These are phyloP conservation scores for Agapanthus africanus DNA, from an alignment of 106 monocot species.

Conservation along the genomic window DNA sequence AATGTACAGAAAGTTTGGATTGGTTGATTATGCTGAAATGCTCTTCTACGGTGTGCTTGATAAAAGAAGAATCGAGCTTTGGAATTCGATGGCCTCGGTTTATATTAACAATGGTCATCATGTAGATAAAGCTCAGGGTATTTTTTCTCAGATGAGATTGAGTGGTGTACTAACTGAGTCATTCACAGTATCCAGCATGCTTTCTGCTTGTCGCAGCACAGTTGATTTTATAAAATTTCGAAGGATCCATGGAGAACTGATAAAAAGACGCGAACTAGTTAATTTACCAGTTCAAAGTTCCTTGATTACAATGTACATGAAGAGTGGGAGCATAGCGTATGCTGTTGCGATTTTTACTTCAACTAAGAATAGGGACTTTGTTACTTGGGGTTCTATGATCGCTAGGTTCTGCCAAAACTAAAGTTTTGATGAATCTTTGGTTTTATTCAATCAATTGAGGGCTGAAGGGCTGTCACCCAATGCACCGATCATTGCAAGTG, in stretches of 20 bases:
- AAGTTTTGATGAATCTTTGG: constrained; percentile 15
- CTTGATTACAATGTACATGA: constrained; percentile 45
- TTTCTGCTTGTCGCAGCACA: constrained; percentile 31
- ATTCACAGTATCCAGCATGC: constrained; percentile 23
- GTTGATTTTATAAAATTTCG: constrained; percentile 14
- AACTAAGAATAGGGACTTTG: constrained; percentile 16
- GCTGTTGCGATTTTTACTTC: constrained; percentile 25
- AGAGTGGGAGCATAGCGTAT: constrained; percentile 15
- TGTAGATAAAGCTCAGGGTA: constrained; percentile 16
- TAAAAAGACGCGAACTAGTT: constrained; percentile 22
- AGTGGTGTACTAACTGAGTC: constrained; percentile 17
- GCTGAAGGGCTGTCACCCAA: constrained; percentile 21
- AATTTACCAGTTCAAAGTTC: constrained; percentile 20
- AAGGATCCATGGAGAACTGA: constrained; percentile 34
- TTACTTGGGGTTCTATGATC: constrained; percentile 47
- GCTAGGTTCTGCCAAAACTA: constrained; percentile 28
- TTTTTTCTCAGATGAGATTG: constrained; percentile 19
- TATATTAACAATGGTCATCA: constrained; percentile 9
- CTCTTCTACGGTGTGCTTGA: constrained; percentile 10
- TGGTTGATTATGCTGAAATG: constrained; percentile 8
- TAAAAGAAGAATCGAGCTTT: constrained; percentile 24
- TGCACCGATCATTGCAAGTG: constrained; percentile 23
- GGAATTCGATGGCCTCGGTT: constrained; percentile 43
- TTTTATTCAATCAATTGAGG: constrained; percentile 22
- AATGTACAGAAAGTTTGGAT: constrained; percentile 20